Evolutionary conservation across 495 filamentous ascomycete species (phyloP).

Genomic region (Aspergillus panamensis): DNA sequence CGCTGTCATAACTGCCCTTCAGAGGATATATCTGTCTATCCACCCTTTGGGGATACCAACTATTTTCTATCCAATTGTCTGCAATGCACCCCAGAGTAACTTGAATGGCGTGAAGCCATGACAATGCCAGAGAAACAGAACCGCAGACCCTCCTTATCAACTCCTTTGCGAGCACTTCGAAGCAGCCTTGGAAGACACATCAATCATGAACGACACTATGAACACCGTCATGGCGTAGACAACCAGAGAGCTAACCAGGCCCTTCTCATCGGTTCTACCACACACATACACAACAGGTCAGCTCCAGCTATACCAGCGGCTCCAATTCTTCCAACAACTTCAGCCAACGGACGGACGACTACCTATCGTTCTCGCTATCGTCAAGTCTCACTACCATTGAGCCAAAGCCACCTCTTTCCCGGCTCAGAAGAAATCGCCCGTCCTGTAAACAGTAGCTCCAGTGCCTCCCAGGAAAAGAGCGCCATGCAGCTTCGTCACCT

Average conservation of each 20-base stretch:
- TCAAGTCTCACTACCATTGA: background rate
- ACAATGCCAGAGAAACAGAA: constrained; percentile 10
- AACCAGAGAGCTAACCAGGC: background rate
- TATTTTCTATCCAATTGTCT: no score
- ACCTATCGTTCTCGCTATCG: background rate
- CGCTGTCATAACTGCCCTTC: no score
- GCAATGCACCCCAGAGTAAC: background rate
- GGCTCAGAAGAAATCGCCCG: background rate
- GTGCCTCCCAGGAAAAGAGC: background rate
- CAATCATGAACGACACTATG: background rate
- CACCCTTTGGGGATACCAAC: no score
- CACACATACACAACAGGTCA: constrained; percentile 4
- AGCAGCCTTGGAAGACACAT: constrained; percentile 8
- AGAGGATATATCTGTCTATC: no score
- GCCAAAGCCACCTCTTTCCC: background rate
- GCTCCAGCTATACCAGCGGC: background rate
- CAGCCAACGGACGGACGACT: background rate
- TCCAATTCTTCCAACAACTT: background rate
- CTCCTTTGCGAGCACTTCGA: constrained; percentile 7
- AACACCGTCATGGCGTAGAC: background rate
- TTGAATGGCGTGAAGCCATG: background rate
- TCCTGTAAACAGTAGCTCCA: background rate
- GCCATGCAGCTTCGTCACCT: background rate
- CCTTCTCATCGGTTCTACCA: background rate
- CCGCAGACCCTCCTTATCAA: constrained; percentile 4